Evolutionary conservation across 805 yeast genomes (phyloP), one percentile per base, ranked within the genome.

Genomic region (Candida taoyuanica): DNA sequence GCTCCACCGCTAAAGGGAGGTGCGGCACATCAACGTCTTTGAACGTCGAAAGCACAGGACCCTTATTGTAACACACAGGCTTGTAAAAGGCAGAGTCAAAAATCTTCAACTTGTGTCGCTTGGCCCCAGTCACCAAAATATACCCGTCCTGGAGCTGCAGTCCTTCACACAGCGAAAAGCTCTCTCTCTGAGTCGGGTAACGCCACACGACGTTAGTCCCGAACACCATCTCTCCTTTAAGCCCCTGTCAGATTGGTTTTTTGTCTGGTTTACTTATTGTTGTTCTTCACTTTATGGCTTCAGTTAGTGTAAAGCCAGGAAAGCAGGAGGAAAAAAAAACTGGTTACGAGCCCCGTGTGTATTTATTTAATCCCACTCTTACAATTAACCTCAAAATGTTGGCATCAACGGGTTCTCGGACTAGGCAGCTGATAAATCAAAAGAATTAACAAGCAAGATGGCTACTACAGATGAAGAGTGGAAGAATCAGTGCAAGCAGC

Each of bases 401-500:
- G n/a, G n/a, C n/a, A n/a, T n/a, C n/a, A n/a, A n/a, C n/a, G n/a
- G n/a, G n/a, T n/a, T n/a, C n/a, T 21, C 25, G 12, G 7, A 21
- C 25, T 21, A 21, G 12, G 7, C 25, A 21, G 25, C 25, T 21
- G 25, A 21, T 21, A 7, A 26, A 12, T 15, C 29, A 26, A 11
- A 11, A 26, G 13, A 11, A 12, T 7, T n/a, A 26, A 11, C 15
- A 26, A 26, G 6, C 31, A 28, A n/a, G 17, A 39, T 34, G 44
- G 24, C 34, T 9, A 17, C 44, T 13, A 17, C 34, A 3, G 44
- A 39, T 15, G 55, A 58, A 23, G 63, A 67, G 33, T 71, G 75
- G 57, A 73, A 71, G 46, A 77, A 73, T 47, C 82, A 84, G 60
- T 85, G 94, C 63, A 71, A 70, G 51, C 89, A 81, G 34, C 68